Evolutionary conservation across 345 rosid genomes (phyloP).

Genomic region (Aquilaria sinensis): DNA sequence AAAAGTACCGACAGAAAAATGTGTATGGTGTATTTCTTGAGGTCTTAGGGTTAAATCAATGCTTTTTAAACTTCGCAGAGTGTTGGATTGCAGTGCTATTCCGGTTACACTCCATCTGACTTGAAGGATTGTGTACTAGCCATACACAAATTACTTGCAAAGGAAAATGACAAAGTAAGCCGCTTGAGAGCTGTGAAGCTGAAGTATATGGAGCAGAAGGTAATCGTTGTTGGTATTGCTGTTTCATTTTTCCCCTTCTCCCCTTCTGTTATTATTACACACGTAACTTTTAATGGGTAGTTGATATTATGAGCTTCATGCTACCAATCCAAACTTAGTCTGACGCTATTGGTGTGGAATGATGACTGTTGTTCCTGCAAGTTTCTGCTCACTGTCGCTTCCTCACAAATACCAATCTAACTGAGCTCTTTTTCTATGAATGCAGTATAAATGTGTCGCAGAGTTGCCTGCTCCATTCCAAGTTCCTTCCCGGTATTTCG

Average conservation of each 20-base stretch:
- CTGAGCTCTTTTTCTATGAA: not conserved
- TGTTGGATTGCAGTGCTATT: constrained; percentile 28
- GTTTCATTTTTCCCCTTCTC: not conserved
- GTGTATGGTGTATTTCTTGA: not conserved
- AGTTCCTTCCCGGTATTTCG: constrained; percentile 31
- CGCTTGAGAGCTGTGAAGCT: constrained; percentile 39
- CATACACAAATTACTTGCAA: constrained; percentile 33
- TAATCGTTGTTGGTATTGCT: constrained; percentile 9
- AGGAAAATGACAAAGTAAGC: constrained; percentile 23
- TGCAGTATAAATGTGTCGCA: constrained; percentile 58
- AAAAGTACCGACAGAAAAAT: constrained; percentile 1
- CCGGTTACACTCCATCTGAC: constrained; percentile 46
- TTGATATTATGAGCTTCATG: not conserved
- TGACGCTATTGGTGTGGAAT: too few relatives aligned
- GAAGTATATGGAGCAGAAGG: constrained; percentile 60
- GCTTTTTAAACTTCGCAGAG: constrained; percentile 23
- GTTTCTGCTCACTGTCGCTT: not conserved
- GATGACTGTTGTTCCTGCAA: not conserved
- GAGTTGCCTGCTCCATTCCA: constrained; percentile 33
- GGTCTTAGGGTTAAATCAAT: not conserved
- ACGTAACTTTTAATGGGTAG: not conserved
- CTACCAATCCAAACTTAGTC: not conserved
- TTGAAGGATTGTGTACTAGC: constrained; percentile 41
- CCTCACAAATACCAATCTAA: constrained; percentile 3
- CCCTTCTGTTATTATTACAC: too few relatives aligned